These are phyloP conservation scores for Xylaria sp. DNA, from an alignment of 2,329 filamentous ascomycete species.

Conservation along the genomic window DNA sequence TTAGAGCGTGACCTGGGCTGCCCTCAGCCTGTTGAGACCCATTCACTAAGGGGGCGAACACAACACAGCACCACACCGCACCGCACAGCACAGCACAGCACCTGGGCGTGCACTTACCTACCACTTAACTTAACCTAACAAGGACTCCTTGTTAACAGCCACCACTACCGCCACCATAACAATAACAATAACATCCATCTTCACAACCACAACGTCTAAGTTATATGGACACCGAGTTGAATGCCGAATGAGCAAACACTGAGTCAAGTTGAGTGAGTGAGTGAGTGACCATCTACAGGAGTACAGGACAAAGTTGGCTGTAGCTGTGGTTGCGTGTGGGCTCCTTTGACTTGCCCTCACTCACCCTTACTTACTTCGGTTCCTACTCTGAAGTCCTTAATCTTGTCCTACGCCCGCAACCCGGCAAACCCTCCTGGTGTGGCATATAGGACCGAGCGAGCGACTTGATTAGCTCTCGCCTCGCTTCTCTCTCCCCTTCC, in stretches of 20 bases:
- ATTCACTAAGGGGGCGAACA: conserved; percentile 16
- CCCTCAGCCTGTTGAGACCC: conserved; percentile 30
- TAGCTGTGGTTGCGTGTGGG: background rate
- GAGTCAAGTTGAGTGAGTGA: conserved; percentile 4
- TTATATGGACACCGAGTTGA: conserved; percentile 4
- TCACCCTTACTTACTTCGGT: conserved; percentile 1
- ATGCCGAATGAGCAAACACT: background rate
- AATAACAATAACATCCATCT: background rate
- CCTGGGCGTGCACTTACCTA: background rate
- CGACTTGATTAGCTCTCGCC: conserved; percentile 20
- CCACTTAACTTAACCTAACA: background rate
- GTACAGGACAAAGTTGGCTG: background rate
- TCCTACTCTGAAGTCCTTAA: background rate
- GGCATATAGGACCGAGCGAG: background rate
- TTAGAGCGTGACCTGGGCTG: conserved; percentile 42
- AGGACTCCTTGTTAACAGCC: conserved; percentile 16
- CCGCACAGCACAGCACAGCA: background rate
- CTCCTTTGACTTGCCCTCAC: background rate
- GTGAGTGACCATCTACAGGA: background rate
- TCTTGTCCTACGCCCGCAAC: background rate
- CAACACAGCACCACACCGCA: background rate
- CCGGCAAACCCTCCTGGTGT: background rate
- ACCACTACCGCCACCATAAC: background rate
- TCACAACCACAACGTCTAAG: background rate
- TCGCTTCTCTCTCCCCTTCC: conserved; percentile 4